Conservation (phyloP, 164 flowering plant species). For the Cinnamomum micranthum region DNA sequence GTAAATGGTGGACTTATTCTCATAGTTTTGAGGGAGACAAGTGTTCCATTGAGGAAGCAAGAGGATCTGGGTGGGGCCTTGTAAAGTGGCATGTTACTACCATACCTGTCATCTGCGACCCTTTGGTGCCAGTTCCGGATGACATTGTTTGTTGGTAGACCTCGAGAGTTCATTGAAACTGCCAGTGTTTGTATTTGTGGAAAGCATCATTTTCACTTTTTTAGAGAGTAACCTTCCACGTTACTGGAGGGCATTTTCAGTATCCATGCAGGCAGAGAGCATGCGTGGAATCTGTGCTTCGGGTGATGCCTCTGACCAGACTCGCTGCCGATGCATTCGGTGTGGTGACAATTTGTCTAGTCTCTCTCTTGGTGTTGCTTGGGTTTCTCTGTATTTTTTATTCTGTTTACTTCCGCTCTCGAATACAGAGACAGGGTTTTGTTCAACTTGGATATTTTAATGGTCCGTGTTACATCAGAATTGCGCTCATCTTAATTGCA, state of each 20-base stretch:
- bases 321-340: constrained; percentile 90
- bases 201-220: constrained; percentile 9
- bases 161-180: not conserved
- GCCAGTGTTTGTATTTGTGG: constrained; percentile 4
- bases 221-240: constrained; percentile 26
- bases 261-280: constrained; percentile 97
- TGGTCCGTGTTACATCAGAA: constrained; percentile 90
- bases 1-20: not conserved
- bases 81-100: not conserved
- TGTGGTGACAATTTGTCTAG: constrained; percentile 91
- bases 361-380: constrained; percentile 50
- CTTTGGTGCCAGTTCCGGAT: not conserved
- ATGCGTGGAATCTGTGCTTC: constrained; percentile 90
- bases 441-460: constrained; percentile 66
- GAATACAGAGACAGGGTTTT: constrained; percentile 42
- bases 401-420: constrained; percentile 63
- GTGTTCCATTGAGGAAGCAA: not conserved
- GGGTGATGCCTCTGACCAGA: constrained; percentile 99
- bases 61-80: not conserved
- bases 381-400: constrained; percentile 78
- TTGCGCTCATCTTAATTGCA: constrained; percentile 50
- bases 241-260: constrained; percentile 28
- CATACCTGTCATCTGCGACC: not conserved
- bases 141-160: not conserved
- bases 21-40: not conserved